Evolutionary conservation across 177 flowering plant genomes (phyloP).

Genomic region (Vitis hybrid): DNA sequence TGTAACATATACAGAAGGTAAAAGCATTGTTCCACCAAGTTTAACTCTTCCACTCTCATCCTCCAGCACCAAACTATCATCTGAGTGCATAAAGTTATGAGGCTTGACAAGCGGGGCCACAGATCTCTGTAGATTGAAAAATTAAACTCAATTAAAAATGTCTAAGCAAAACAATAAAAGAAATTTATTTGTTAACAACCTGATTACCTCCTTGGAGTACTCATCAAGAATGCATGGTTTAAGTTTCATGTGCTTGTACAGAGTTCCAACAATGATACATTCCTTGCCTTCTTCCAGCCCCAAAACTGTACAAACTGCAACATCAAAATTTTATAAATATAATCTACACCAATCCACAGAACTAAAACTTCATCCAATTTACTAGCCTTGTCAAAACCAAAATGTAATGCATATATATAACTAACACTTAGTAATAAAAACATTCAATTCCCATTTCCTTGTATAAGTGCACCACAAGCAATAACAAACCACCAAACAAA

Average conservation of each 20-base stretch:
- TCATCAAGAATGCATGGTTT: constrained; percentile 90
- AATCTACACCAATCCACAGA: background rate
- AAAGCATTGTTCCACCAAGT: constrained; percentile 57
- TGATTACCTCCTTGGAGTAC: constrained; percentile 82
- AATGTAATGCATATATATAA: no score
- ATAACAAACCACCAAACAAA: no score
- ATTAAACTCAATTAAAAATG: background rate
- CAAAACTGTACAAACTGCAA: constrained; percentile 78
- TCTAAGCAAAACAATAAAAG: background rate
- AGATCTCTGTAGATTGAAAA: constrained; percentile 64
- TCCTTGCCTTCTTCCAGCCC: constrained; percentile 79
- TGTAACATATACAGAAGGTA: constrained; percentile 78
- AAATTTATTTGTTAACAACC: background rate
- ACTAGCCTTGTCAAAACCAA: no score
- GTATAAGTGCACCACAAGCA: background rate
- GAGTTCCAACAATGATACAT: constrained; percentile 86
- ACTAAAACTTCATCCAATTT: background rate
- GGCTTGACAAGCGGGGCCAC: constrained; percentile 66
- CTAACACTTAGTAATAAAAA: no score
- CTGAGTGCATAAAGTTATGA: constrained; percentile 83
- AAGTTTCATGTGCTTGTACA: constrained; percentile 97
- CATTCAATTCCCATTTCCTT: no score
- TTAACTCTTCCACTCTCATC: constrained; percentile 97
- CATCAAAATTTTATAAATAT: constrained; percentile 3
- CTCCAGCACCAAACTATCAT: constrained; percentile 84